Base-by-base conservation (phyloP, 1,284 basidiomycete genomes). In the Tilletia indica region DNA sequence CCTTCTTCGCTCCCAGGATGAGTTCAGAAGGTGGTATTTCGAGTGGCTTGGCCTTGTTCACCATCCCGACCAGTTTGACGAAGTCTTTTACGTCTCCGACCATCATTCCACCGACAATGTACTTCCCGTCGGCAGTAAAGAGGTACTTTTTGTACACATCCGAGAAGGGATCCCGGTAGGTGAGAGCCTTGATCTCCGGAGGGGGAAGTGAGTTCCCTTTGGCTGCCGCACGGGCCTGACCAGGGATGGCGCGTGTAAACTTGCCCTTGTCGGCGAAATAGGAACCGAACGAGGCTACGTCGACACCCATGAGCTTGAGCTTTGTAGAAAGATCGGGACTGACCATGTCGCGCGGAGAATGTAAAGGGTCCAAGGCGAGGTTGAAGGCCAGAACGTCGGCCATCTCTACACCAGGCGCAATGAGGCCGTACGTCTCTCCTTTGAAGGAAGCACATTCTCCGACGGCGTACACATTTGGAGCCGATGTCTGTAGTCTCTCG, bases 61-160 rank as follows among this genome's bases (percentile, higher is more conserved):
- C 89, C 42, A 92, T 86, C 4, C 89, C 86, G 12, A 92, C 88
- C 4, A 92, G 86, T 84, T 91, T 92, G 74, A 89, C 87, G 77
- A 89, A 92, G 81, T 91, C 90, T 61, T 86, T 87, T 39, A 89
- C 89, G 78, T 92, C 91, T 1, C 91, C 91, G 16, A 92, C 89
- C 91, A 92, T 91, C 88, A 92, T 92, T 1, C 91, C 91, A 8
- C 91, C 91, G 4, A 93, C 84, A 3, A 93, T 85, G 76, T 91
- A 88, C 82, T 90, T 90, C 21, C 91, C 91, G 80, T 92, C 90
- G 11, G 87, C 87, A n/a, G 88, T 90, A 81, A 92, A 92, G 70
- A 92, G 89, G 79, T 91, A 89, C 86, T 92, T 92, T 83, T 64
- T 64, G 74, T 81, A 80, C 3, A 81, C 76, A 36, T 82, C 80